Conservation (phyloP, 2,329 filamentous ascomycete genomes). For the Hymenotorrendiella dingleyae region DNA sequence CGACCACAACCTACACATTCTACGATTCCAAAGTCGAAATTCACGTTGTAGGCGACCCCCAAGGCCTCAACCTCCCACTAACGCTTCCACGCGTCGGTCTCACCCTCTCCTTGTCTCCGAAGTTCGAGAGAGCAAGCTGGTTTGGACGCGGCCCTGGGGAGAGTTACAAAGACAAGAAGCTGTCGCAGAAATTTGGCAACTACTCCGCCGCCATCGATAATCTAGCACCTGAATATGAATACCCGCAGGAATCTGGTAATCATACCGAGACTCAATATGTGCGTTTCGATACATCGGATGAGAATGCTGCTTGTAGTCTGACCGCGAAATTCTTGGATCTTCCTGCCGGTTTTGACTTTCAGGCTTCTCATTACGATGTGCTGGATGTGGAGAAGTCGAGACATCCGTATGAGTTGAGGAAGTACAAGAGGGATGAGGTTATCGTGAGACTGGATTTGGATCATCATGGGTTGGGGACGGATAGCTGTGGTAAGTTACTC, state of each 20-base stretch:
- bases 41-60: conserved; percentile 39
- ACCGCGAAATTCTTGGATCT: conserved; percentile 16
- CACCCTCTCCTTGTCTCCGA: conserved; percentile 43
- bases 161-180: conserved; percentile 61
- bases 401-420: conserved; percentile 58
- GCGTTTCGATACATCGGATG: conserved; percentile 31
- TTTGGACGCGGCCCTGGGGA: conserved; percentile 63
- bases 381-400: conserved; percentile 48
- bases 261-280: conserved; percentile 55
- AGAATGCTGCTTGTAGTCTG: conserved; percentile 5
- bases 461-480: conserved; percentile 46
- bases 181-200: conserved; percentile 51
- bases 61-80: conserved; percentile 41
- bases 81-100: conserved; percentile 58
- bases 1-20: conserved; percentile 47
- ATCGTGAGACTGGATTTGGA: conserved; percentile 36
- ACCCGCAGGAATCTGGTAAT: conserved; percentile 64
- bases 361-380: conserved; percentile 47
- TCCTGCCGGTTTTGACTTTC: conserved; percentile 37
- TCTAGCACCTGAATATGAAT: conserved; percentile 56
- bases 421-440: conserved; percentile 41
- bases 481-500: conserved; percentile 36
- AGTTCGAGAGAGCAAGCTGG: conserved; percentile 49
- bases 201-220: conserved; percentile 42
- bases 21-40: conserved; percentile 40